Base-by-base conservation (phyloP, 2,329 filamentous ascomycete species). In the Venturia carpophila region DNA sequence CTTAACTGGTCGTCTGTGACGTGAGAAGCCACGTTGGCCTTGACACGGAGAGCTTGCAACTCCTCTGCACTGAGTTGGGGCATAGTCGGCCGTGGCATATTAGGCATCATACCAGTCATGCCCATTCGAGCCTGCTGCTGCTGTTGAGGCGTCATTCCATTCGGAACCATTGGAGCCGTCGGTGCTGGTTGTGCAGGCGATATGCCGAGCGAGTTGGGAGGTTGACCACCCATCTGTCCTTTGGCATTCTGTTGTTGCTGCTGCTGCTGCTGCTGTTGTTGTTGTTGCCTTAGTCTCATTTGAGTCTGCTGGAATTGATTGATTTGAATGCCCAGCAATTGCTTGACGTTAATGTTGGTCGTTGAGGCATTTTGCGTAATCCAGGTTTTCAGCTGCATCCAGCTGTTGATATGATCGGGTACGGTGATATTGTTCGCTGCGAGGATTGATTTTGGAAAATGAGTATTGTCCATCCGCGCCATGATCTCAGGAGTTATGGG, bases 71-170 rank as follows among this genome's bases (percentile, higher is more conserved):
- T 61, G 39, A 27, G 52, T 30, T 58, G 52, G 30, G 27, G 52
- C 27, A 58, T 11, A 27, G n/a, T 61, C 19, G 39, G 39, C 10
- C 60, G 39, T 45, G 34, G n/a, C 60, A 61, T 43, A 42, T 6
- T 17, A 15, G 60, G 37, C 60, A 61, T 43, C 39, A 42, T 45
- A 2, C 60, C 60, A 27, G 42, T 61, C 60, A 45, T 45, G n/a
- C 39, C 60, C 60, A 61, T 61, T 27, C 60, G 60, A 9, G n/a
- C 60, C 37, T 61, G 60, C 39, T 61, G 60, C 39, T 61, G 60
- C 34, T 60, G 58, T 60, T 60, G 58, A 42, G 41, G 58, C 6
- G n/a, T 61, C 60, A 61, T 42, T 17, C 60, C 60, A 11, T 45
- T 45, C 21, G 60, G 60, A 42, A 61, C 34, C 60, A 61, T 61